Evolutionary conservation across 768 basidiomycete species (phyloP), one percentile per base, ranked within the genome.

Genomic region (Kwoniella bestiolae): DNA sequence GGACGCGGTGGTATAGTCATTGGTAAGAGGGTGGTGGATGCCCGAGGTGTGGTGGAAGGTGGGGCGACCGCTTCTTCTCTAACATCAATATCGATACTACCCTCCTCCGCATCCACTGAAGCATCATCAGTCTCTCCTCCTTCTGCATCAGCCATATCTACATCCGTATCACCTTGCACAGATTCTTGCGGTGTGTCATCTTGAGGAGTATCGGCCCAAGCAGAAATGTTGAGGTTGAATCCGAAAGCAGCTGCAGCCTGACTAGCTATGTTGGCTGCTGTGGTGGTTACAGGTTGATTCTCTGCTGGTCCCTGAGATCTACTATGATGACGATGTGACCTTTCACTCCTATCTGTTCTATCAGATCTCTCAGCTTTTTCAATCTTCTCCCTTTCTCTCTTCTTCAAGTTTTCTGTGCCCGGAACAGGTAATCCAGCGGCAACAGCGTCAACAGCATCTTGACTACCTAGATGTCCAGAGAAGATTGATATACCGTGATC

Each of bases 401-500:
- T 50, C 29, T 52, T 58, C 34, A 65, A 21, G 12, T 50, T 21
- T 29, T 65, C 63, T 2, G 46, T 50, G 12, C 70, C 70, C 7
- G 70, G 67, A 8, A 71, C 62, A 16, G 65, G 65, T 31, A 53
- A 11, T 3, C 70, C 70, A 23, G 35, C 56, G 5, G 67, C 70
- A 1, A 65, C 51, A 0, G 73, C 65, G 7, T 79, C 74, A 0
- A 79, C 70, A 2, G 76, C 78, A 5, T 58, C 70, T 61, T 73
- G 77, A 69, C 87, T 90, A 0, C 89, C 90, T 58, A 89, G 88
- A 0, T 89, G 84, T 71, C 88, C 90, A 3, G 92, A 90, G 18
- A 89, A 90, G 25, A 94, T 88, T 0, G 91, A 88, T 76, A 96
- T 91, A 0, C 92, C 93, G 76, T 90, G 90, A 70, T 89, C 88